Evolutionary conservation across 106 monocot genomes (phyloP), one percentile per base, ranked within the genome.

Genomic region (Dendrobium catenatum): DNA sequence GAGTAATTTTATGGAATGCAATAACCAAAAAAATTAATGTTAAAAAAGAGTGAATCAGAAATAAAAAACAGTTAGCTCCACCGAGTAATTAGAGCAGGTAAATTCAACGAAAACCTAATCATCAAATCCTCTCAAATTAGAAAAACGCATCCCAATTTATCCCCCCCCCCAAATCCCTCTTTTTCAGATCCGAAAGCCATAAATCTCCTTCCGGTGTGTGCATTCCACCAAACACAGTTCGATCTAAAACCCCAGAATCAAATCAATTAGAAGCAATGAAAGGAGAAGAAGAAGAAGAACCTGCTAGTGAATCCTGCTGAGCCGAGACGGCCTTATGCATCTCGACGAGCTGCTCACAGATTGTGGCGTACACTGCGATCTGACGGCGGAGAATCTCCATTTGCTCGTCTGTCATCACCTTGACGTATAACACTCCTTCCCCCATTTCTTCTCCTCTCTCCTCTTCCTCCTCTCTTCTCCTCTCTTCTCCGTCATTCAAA

Each of bases 391-490:
- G 88, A 22, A 86, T 85, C 81, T 91, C 93, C 81, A 91, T 81
- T 83, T 91, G 91, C 81, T 76, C 76, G 31, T 93, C 90, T 11
- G 93, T 93, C 90, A 93, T 93, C 79, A 93, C 87, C 82, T 84
- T 85, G 76, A 88, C 82, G 77, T 77, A 85, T 42, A 85, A 59
- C 22, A 74, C 68, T 27, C 84, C 84, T 2, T 83, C 84, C 9
- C 42, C 86, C 77, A 31, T 51, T 47, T 22, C 77, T 73, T 58
- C 72, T 1, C 77, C 79, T 72, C 84, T 66, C 48, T 49, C 78
- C 8, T 17, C 73, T 42, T 48, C 72, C 11, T 46, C 44, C 22
- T 24, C 42, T 3, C 37, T 31, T 4, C 37, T 59, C 44, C 77
- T 51, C 19, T 40, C 40, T 31, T 17, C 67, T 20, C 51, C 76